phyloP scores from a whole-genome alignment of 225 moss, liverwort and hornwort species.

The Pseudisothecium myosuroides region DNA sequence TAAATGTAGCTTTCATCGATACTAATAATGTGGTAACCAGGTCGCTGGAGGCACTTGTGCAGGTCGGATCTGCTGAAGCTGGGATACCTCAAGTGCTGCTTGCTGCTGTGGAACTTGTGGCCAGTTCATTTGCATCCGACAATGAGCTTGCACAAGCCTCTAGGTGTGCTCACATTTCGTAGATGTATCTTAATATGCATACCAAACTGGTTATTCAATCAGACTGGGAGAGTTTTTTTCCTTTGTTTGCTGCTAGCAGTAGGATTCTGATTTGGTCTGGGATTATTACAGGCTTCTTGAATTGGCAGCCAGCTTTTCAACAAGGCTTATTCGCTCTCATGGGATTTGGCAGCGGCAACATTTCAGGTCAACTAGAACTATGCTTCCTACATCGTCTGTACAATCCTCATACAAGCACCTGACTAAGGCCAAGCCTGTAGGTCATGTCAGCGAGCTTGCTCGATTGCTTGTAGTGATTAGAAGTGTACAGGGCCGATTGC shows the following conservation, averaged over 20 bases:
- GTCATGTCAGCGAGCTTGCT: conserved; percentile 67
- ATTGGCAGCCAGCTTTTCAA: conserved; percentile 73
- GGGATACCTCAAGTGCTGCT: conserved; percentile 81
- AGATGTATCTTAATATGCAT: background rate
- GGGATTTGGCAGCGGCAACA: conserved; percentile 39
- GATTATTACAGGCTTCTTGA: conserved; percentile 56
- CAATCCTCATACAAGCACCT: conserved; percentile 24
- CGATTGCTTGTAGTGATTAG: conserved; percentile 89
- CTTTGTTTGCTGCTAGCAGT: background rate
- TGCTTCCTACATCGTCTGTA: conserved; percentile 1
- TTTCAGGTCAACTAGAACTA: background rate
- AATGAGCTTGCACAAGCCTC: conserved; percentile 89
- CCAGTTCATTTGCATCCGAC: conserved; percentile 64
- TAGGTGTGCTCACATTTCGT: conserved; percentile 16
- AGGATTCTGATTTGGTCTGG: conserved; percentile 9
- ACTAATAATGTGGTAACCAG: conserved; percentile 15
- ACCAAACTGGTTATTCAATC: background rate
- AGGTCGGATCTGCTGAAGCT: conserved; percentile 72
- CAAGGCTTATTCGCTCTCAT: conserved; percentile 77
- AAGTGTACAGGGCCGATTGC: conserved; percentile 72
- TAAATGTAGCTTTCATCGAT: background rate
- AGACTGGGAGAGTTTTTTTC: background rate
- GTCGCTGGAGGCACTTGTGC: conserved; percentile 66
- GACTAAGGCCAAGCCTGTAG: conserved; percentile 11
- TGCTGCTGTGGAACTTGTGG: conserved; percentile 87